Conservation (phyloP, 768 basidiomycete genomes). For the Galerina sulciceps region DNA sequence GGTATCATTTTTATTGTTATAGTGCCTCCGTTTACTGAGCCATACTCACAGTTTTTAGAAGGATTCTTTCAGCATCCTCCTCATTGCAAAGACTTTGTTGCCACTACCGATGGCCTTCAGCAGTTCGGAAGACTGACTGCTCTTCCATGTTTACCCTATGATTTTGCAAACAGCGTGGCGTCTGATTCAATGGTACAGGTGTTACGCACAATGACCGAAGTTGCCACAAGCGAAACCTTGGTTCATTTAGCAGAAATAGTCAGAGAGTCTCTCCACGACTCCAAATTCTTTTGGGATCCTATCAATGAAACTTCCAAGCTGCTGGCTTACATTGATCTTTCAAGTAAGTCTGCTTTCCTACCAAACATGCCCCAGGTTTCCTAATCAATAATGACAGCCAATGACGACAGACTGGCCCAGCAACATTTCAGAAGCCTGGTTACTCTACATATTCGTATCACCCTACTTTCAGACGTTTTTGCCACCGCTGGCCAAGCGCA, state of each 20-base stretch:
- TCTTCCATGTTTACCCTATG: slow-evolving; percentile 86
- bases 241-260: slow-evolving; percentile 72
- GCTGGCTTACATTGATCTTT: slow-evolving; percentile 61
- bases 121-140: slow-evolving; percentile 77
- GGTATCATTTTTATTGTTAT: background rate
- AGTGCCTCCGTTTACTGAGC: background rate
- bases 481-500: slow-evolving; percentile 82
- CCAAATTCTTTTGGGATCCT: slow-evolving; percentile 71
- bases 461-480: slow-evolving; percentile 87
- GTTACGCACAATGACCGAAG: slow-evolving; percentile 87
- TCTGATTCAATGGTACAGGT: slow-evolving; percentile 90
- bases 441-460: slow-evolving; percentile 77
- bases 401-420: slow-evolving; percentile 57
- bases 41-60: slow-evolving; percentile 75
- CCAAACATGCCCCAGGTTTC: background rate
- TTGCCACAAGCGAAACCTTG: slow-evolving; percentile 78
- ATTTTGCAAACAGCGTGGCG: slow-evolving; percentile 83
- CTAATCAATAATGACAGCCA: slow-evolving; percentile 30
- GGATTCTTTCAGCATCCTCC: slow-evolving; percentile 92
- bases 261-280: slow-evolving; percentile 68
- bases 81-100: slow-evolving; percentile 90
- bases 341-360: slow-evolving; percentile 35
- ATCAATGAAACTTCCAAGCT: slow-evolving; percentile 62
- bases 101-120: slow-evolving; percentile 71
- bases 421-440: slow-evolving; percentile 73